Conservation (phyloP, 1,139 yeast genomes). For the Blastobotrys arbuscula region DNA sequence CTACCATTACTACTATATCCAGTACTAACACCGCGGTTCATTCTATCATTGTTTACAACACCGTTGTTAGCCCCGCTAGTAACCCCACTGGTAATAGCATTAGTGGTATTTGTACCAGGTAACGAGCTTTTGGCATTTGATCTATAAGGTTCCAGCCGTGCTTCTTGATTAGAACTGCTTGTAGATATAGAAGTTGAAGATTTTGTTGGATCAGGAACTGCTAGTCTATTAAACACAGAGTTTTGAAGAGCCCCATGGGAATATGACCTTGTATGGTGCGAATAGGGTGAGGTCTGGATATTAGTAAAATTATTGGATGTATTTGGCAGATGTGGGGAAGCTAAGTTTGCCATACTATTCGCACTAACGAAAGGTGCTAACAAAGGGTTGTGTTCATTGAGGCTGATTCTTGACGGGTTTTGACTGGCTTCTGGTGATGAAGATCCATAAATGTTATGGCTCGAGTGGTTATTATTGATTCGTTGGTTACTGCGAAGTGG, state of each 20-base stretch:
- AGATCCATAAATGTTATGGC: neutral
- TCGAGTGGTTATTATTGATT: neutral
- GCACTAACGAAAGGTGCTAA: conserved; percentile 11
- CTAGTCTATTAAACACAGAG: conserved; percentile 1
- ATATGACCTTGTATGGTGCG: neutral
- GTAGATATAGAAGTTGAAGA: neutral
- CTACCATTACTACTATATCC: neutral
- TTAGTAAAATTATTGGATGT: neutral
- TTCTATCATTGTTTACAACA: neutral
- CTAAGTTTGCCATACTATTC: neutral
- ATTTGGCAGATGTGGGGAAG: neutral
- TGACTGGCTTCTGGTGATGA: neutral
- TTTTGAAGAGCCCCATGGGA: neutral
- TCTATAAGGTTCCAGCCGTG: neutral
- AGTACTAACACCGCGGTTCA: neutral
- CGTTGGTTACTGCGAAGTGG: neutral
- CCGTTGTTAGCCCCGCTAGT: neutral
- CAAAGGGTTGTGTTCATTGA: conserved; percentile 8
- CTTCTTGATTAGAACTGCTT: conserved; percentile 1
- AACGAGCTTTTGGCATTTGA: neutral
- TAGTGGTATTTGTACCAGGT: neutral
- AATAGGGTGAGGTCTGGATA: neutral
- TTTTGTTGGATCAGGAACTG: conserved; percentile 1
- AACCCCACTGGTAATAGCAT: neutral
- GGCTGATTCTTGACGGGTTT: neutral